These are phyloP conservation scores for Metschnikowia similis DNA, from an alignment of 805 yeast genomes.

Conservation along the genomic window DNA sequence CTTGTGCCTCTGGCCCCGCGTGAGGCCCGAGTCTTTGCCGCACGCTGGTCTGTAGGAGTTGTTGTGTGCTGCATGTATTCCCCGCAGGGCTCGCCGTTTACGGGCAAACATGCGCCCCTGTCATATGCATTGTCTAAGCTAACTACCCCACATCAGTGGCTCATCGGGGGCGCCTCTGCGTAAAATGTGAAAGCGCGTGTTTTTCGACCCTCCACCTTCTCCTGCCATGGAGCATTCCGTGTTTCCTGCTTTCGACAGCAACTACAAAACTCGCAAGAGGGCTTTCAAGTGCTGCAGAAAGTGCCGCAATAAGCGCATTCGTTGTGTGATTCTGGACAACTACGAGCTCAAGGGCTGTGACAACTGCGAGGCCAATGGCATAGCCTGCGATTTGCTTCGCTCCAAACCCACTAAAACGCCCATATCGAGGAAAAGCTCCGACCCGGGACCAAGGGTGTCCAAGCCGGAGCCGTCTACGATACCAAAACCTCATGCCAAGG, in stretches of 20 bases:
- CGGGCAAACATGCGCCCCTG: neutral
- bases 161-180: neutral
- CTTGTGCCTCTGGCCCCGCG: neutral
- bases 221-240: slow-evolving; percentile 27
- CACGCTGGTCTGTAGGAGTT: neutral
- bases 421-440: neutral
- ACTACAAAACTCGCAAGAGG: slow-evolving; percentile 37
- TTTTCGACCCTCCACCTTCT: neutral
- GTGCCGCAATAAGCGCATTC: slow-evolving; percentile 31
- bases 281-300: slow-evolving; percentile 40
- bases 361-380: slow-evolving; percentile 15
- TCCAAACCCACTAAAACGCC: neutral
- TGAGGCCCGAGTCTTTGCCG: neutral
- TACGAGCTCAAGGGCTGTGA: slow-evolving; percentile 22
- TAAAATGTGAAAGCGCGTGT: neutral
- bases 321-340: slow-evolving; percentile 19
- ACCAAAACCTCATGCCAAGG: neutral
- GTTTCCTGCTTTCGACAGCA: slow-evolving; percentile 40
- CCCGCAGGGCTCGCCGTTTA: neutral
- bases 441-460: neutral
- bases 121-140: slow-evolving; percentile 1
- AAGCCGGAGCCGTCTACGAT: neutral
- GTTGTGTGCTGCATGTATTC: neutral
- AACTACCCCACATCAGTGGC: slow-evolving; percentile 3
- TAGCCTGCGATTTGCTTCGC: slow-evolving; percentile 16